Evolutionary conservation across 176 grass and related monocot species (phyloP), one percentile per base, ranked within the genome.

Genomic region (Saccharum spontaneum): DNA sequence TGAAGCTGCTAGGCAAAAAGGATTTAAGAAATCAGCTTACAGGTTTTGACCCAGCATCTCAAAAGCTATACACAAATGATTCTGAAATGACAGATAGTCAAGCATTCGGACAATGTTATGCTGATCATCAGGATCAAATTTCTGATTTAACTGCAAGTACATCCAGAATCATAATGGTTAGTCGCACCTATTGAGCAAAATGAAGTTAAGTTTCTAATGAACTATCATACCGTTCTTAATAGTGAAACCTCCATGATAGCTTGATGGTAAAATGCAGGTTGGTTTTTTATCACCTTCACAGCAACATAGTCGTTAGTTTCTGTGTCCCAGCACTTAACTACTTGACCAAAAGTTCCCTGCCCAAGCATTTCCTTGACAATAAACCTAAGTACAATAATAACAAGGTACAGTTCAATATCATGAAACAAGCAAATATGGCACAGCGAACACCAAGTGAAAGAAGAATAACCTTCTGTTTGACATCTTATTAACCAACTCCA

Each of bases 271-370:
- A 96, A 99, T 78, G 97, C 97, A 69, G 97, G 97, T 49, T 97
- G 93, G 69, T 99, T 99, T 94, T 99, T 99, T 81, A 99, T 99
- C 81, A 99, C 91, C 82, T 99, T 99, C 12, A 99, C 97, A 75
- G 97, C 97, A 92, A 96, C 89, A 84, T 91, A 99, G 55, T 61
- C 76, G 10, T 90, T 89, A 55, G 88, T 91, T 85, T 97, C 90
- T 37, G 90, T 83, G 70, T 92, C 91, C 93, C 86, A 97, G 88
- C 97, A 97, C 82, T 96, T 96, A 52, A 87, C 94, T 75, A 99
- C 97, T 80, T 99, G 97, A 74, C 97, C 97, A 86, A 99, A 99
- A 9, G 97, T 96, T 71, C 97, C 97, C 90, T 97, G 97, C 61
- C 97, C 97, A 71, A 99, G 97, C 82, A 96, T 91, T 89, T 99